A percentile compares a stretch with the other conserved stretches of the same genome.
Evolutionary conservation across 176 grass and related monocot genomes (phyloP).

Genomic region (Phoenix dactylifera): DNA sequence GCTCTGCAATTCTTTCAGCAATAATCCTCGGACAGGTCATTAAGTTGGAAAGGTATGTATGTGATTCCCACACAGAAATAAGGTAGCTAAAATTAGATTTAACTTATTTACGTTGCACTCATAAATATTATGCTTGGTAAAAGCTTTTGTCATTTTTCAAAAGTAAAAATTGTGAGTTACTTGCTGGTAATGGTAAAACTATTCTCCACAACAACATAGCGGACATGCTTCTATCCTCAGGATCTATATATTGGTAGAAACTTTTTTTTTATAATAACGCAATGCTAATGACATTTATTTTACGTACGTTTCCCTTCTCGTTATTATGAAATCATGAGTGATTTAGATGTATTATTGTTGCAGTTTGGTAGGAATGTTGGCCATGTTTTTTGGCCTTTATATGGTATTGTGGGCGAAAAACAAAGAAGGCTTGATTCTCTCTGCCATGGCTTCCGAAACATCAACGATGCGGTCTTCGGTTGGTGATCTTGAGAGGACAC

Average conservation of each 20-base stretch:
- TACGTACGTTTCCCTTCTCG: too few relatives aligned
- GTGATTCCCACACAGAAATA: not conserved
- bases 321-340: not conserved
- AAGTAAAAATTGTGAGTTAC: too few relatives aligned
- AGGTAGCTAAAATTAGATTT: not conserved
- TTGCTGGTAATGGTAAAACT: too few relatives aligned
- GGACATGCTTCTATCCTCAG: too few relatives aligned
- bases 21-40: constrained; percentile 44
- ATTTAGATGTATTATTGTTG: not conserved
- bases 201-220: too few relatives aligned
- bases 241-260: too few relatives aligned
- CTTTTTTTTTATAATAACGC: too few relatives aligned
- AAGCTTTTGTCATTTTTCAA: not conserved
- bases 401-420: constrained; percentile 66
- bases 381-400: constrained; percentile 58
- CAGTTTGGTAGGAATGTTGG: constrained; percentile 50
- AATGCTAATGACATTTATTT: too few relatives aligned
- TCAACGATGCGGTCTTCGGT: not conserved
- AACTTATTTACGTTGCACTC: not conserved
- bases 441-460: not conserved
- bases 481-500: constrained; percentile 30
- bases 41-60: constrained; percentile 39
- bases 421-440: constrained; percentile 34
- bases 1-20: constrained; percentile 47
- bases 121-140: not conserved